phyloP scores from a whole-genome alignment of 768 basidiomycete species.

The Tephrocybe sp. region DNA sequence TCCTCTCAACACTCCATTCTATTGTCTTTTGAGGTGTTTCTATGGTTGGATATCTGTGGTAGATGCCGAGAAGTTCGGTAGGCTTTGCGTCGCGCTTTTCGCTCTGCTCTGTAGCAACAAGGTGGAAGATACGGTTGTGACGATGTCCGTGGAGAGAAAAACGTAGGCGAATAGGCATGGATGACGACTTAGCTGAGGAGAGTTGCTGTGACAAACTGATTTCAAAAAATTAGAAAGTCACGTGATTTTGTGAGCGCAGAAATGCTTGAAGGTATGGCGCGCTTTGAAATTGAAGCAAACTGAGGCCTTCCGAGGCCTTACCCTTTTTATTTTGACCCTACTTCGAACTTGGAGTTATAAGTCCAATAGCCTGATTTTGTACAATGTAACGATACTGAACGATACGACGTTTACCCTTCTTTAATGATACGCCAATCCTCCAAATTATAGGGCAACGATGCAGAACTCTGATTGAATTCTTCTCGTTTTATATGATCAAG shows the following conservation, averaged over 20 bases:
- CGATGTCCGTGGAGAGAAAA: slow-evolving; percentile 79
- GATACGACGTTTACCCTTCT: too few relatives aligned
- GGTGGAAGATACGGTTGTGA: slow-evolving; percentile 76
- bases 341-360: too few relatives aligned
- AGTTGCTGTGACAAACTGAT: too few relatives aligned
- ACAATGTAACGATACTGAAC: too few relatives aligned
- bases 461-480: not conserved
- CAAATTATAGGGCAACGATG: too few relatives aligned
- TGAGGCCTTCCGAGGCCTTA: too few relatives aligned
- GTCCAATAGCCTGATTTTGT: too few relatives aligned
- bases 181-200: not conserved
- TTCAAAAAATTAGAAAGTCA: slow-evolving; percentile 8
- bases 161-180: slow-evolving; percentile 84
- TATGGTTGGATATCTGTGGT: slow-evolving; percentile 63
- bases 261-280: too few relatives aligned
- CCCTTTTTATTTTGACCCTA: too few relatives aligned
- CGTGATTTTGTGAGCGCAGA: too few relatives aligned
- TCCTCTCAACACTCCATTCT: slow-evolving; percentile 89
- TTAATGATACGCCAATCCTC: too few relatives aligned
- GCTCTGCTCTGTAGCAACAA: slow-evolving; percentile 79
- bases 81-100: slow-evolving; percentile 82
- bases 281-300: too few relatives aligned
- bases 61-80: slow-evolving; percentile 83
- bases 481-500: slow-evolving; percentile 1
- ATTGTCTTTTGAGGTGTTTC: slow-evolving; percentile 67